A percentile compares a stretch with the other conserved stretches of the same genome.
Conservation (phyloP, 2,329 filamentous ascomycete species). For the Exophiala dermatitidis region DNA sequence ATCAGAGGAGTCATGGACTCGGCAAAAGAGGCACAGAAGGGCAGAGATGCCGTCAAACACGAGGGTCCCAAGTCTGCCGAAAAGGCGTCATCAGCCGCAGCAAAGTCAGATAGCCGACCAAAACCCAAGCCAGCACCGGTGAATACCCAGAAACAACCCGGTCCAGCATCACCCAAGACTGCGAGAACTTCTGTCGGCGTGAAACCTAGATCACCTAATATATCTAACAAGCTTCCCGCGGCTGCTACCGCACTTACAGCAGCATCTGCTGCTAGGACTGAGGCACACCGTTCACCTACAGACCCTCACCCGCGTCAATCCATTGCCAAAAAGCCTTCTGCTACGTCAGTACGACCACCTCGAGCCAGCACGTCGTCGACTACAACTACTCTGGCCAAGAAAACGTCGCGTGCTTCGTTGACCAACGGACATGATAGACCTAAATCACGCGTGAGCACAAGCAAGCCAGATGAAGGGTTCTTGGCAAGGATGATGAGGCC, state of each 20-base stretch:
- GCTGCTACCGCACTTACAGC: constrained; percentile 38
- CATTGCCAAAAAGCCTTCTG: constrained; percentile 26
- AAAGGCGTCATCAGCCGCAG: constrained; percentile 23
- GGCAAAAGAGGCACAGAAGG: constrained; percentile 28
- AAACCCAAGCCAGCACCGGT: constrained; percentile 2
- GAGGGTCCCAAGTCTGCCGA: constrained; percentile 5
- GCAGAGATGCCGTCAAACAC: constrained; percentile 18
- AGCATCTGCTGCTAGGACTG: constrained; percentile 34
- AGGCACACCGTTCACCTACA: constrained; percentile 12
- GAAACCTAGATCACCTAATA: constrained; percentile 36
- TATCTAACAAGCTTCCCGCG: constrained; percentile 35
- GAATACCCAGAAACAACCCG: constrained; percentile 17
- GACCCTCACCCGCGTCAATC: constrained; percentile 13
- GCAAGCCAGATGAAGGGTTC: constrained; percentile 41
- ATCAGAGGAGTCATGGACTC: constrained; percentile 29
- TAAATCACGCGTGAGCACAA: constrained; percentile 37
- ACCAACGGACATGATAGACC: constrained; percentile 31
- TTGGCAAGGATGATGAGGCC: constrained; percentile 47
- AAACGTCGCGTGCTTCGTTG: constrained; percentile 28
- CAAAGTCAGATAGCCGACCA: constrained; percentile 9
- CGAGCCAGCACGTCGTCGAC: constrained; percentile 21
- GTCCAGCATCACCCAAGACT: constrained; percentile 20
- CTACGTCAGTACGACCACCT: constrained; percentile 22
- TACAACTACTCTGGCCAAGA: constrained; percentile 27
- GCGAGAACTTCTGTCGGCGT: constrained; percentile 26